phyloP scores from a whole-genome alignment of 2,329 filamentous ascomycete species.

The Ophiostoma australiae region DNA sequence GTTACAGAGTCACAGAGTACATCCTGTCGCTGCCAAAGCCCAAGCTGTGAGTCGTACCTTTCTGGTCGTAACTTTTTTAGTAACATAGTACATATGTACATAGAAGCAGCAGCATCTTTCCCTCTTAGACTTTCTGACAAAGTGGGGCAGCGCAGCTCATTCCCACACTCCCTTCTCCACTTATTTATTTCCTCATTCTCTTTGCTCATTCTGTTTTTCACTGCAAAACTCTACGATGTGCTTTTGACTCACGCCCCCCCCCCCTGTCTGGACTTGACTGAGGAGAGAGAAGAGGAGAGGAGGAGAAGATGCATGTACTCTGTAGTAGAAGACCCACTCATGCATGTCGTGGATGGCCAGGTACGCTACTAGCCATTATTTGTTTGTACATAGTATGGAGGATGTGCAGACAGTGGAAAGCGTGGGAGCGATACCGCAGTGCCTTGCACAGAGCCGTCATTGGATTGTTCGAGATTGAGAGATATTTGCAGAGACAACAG shows the following conservation, averaged over 20 bases:
- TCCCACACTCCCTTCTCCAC: slow-evolving; percentile 15
- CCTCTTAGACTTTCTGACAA: background rate
- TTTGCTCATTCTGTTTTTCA: slow-evolving; percentile 14
- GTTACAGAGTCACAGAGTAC: background rate
- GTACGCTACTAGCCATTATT: slow-evolving; percentile 16
- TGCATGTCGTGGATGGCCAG: slow-evolving; percentile 25
- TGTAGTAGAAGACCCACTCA: slow-evolving; percentile 16
- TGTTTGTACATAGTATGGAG: background rate
- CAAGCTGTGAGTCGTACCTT: slow-evolving; percentile 8
- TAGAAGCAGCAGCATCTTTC: too few relatives aligned
- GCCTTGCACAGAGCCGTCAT: background rate
- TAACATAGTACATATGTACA: too few relatives aligned
- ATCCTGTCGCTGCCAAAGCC: background rate
- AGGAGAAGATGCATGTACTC: background rate
- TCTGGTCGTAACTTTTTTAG: background rate
- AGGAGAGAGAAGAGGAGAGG: background rate
- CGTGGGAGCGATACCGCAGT: slow-evolving; percentile 6
- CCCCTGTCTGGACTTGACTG: background rate
- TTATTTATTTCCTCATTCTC: slow-evolving; percentile 16
- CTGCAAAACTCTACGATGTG: background rate
- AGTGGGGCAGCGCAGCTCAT: background rate
- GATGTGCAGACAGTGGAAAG: background rate
- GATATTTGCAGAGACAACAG: background rate
- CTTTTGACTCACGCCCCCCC: background rate
- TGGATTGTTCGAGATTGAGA: background rate